A percentile compares a stretch with the other conserved stretches of the same genome.
These are phyloP conservation scores for Bipolaris oryzae DNA, from an alignment of 2,329 filamentous ascomycete species.

Conservation along the genomic window DNA sequence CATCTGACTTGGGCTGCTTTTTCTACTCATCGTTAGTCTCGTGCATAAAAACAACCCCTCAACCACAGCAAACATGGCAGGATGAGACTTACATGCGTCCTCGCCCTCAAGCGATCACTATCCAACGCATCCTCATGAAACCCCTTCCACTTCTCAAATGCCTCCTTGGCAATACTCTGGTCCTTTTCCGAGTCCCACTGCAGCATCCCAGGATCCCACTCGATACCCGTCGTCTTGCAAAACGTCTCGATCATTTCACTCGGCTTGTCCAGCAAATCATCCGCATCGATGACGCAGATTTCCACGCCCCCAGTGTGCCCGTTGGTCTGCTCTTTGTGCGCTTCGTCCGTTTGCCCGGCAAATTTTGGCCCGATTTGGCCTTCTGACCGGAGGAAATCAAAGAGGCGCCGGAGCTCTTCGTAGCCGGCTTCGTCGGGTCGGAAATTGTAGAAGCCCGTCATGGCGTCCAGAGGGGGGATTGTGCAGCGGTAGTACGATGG, in stretches of 20 bases:
- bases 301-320: slow-evolving; percentile 56
- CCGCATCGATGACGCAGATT: slow-evolving; percentile 89
- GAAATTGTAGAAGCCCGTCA: slow-evolving; percentile 87
- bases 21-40: slow-evolving; percentile 45
- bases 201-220: slow-evolving; percentile 79
- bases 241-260: slow-evolving; percentile 76
- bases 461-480: slow-evolving; percentile 78
- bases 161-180: slow-evolving; percentile 69
- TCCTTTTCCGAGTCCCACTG: slow-evolving; percentile 80
- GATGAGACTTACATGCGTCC: slow-evolving; percentile 62
- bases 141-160: slow-evolving; percentile 96
- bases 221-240: slow-evolving; percentile 79
- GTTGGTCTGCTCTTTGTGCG: slow-evolving; percentile 40
- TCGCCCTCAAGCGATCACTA: slow-evolving; percentile 75
- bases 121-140: slow-evolving; percentile 95
- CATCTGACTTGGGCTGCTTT: slow-evolving; percentile 68
- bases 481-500: slow-evolving; percentile 96
- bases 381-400: slow-evolving; percentile 78
- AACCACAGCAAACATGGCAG: background rate
- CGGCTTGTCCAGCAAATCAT: slow-evolving; percentile 89
- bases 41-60: too few species aligned
- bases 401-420: slow-evolving; percentile 80
- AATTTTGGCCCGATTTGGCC: slow-evolving; percentile 73
- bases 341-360: slow-evolving; percentile 53
- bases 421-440: slow-evolving; percentile 90